phyloP scores from a whole-genome alignment of 2,329 filamentous ascomycete species.

The Fusarium pseudocircinatum region DNA sequence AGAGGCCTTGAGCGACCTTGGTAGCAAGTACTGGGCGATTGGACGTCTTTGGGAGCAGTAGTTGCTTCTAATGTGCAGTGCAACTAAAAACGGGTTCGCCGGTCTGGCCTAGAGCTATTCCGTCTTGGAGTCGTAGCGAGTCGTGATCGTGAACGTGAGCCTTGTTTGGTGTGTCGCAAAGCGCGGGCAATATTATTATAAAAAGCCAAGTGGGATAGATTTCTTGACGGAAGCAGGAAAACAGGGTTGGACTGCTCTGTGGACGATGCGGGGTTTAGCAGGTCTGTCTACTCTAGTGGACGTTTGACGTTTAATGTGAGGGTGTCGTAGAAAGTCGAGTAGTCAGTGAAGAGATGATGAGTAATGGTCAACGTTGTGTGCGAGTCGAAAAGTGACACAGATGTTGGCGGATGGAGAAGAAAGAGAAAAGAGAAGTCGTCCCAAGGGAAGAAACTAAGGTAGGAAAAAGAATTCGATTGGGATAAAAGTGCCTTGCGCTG shows the following conservation, averaged over 20 bases:
- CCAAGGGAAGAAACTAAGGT: constrained; percentile 19
- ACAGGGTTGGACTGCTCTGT: constrained; percentile 24
- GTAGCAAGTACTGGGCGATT: constrained; percentile 1
- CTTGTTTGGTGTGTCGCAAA: constrained; percentile 21
- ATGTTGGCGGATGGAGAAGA: background rate
- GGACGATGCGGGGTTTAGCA: constrained; percentile 41
- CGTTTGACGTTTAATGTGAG: constrained; percentile 15
- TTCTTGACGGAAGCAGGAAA: constrained; percentile 13
- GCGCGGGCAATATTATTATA: constrained; percentile 26
- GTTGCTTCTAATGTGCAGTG: background rate
- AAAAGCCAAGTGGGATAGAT: background rate
- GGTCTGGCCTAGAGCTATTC: constrained; percentile 10
- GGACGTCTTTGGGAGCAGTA: background rate
- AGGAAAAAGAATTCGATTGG: constrained; percentile 32
- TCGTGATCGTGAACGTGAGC: constrained; percentile 32
- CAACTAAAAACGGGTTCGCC: constrained; percentile 10
- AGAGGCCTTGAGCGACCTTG: constrained; percentile 11
- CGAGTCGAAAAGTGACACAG: constrained; percentile 12
- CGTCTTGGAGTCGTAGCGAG: constrained; percentile 27
- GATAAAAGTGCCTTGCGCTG: constrained; percentile 30
- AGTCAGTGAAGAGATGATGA: constrained; percentile 17
- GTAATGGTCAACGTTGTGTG: background rate
- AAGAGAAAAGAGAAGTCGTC: constrained; percentile 16
- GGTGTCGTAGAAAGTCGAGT: constrained; percentile 30
- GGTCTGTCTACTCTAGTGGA: constrained; percentile 33